Conservation (phyloP, 2,329 filamentous ascomycete genomes). For the Aspergillus awamori region DNA sequence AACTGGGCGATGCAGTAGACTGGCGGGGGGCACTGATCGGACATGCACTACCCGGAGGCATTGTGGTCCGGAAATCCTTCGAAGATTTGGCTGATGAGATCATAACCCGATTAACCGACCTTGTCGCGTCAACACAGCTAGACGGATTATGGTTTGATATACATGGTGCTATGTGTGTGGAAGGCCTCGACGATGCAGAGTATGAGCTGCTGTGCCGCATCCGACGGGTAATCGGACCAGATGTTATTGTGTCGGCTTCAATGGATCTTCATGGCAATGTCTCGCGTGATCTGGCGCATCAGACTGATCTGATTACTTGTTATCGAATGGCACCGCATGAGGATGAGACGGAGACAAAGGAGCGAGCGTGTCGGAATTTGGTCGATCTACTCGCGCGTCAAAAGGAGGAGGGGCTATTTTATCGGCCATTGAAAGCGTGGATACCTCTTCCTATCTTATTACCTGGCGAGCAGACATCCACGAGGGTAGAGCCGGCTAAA, state of each 20-base stretch:
- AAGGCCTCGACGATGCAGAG: slow-evolving; percentile 54
- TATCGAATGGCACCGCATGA: slow-evolving; percentile 58
- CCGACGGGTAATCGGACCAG: slow-evolving; percentile 48
- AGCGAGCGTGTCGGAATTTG: slow-evolving; percentile 55
- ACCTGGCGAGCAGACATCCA: slow-evolving; percentile 60
- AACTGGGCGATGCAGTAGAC: slow-evolving; percentile 47
- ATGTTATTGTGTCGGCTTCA: slow-evolving; percentile 55
- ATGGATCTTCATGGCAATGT: slow-evolving; percentile 63
- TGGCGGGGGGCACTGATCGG: slow-evolving; percentile 58
- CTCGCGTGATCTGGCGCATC: slow-evolving; percentile 52
- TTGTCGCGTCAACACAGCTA: slow-evolving; percentile 38
- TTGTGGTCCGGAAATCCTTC: slow-evolving; percentile 48
- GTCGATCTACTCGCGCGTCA: slow-evolving; percentile 41
- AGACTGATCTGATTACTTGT: slow-evolving; percentile 57
- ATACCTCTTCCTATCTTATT: slow-evolving; percentile 56
- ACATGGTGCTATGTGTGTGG: slow-evolving; percentile 60
- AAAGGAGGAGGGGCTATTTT: neutral
- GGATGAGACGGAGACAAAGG: slow-evolving; percentile 54
- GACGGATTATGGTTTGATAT: slow-evolving; percentile 61
- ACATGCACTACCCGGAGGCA: slow-evolving; percentile 49
- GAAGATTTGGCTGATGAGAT: slow-evolving; percentile 51
- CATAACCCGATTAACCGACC: slow-evolving; percentile 40
- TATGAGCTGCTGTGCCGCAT: slow-evolving; percentile 52
- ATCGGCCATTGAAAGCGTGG: slow-evolving; percentile 56
- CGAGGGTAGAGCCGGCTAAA: slow-evolving; percentile 56